A percentile compares a stretch with the other conserved stretches of the same genome.
Evolutionary conservation across 495 filamentous ascomycete genomes (phyloP).

Genomic region (Pyrenula aspistea): DNA sequence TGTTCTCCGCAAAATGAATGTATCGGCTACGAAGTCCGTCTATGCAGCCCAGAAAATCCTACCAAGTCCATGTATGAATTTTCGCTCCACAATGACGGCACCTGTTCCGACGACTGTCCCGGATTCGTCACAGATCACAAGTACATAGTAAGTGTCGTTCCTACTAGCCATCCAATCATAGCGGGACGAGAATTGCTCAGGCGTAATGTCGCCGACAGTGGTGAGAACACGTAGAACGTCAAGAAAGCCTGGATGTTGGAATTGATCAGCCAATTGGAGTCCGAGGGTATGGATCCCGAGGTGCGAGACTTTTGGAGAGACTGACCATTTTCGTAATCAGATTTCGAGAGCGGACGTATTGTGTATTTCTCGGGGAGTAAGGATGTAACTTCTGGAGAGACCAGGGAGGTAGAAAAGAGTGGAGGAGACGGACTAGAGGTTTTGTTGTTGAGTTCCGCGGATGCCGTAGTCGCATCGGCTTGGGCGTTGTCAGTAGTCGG

Average conservation of each 20-base stretch:
- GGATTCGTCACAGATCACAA: constrained; percentile 66
- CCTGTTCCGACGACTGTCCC: constrained; percentile 74
- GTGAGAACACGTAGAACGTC: constrained; percentile 87
- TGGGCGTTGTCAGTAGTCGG: background rate
- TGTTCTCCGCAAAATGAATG: background rate
- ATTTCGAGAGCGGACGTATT: constrained; percentile 64
- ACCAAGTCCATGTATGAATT: constrained; percentile 36
- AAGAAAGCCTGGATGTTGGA: constrained; percentile 71
- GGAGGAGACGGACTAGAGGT: constrained; percentile 14
- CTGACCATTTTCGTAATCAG: constrained; percentile 53
- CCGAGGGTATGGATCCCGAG: no score
- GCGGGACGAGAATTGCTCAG: constrained; percentile 61
- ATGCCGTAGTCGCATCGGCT: background rate
- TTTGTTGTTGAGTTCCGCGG: background rate
- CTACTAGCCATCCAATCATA: constrained; percentile 75
- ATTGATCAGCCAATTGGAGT: no score
- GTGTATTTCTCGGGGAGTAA: constrained; percentile 69
- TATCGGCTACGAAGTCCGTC: no score
- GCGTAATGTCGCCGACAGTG: constrained; percentile 76
- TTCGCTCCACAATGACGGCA: constrained; percentile 63
- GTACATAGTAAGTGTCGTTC: constrained; percentile 71
- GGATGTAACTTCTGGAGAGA: constrained; percentile 61
- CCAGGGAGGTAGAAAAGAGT: constrained; percentile 66
- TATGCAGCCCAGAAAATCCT: constrained; percentile 9
- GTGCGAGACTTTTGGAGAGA: no score